Base-by-base conservation (phyloP, 257 asterid species). In the Nicotiana noctiflora region DNA sequence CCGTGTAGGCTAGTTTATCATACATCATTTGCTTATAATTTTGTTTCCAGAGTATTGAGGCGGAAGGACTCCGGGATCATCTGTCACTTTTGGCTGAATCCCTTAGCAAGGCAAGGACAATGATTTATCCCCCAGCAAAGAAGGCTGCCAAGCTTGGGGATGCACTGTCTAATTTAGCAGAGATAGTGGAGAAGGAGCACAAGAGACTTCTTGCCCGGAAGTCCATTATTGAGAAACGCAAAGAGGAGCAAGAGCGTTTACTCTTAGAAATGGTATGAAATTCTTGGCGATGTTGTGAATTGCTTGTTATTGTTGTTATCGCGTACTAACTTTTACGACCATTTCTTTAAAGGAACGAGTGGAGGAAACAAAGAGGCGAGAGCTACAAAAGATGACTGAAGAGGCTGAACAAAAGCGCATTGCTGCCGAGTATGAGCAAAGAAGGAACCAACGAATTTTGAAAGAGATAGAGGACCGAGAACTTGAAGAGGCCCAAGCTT, bases 171-270 rank as follows among this genome's bases (percentile, higher is more conserved):
- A 90, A 86, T 78, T 85, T 95, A 63, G 91, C 91, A 40, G 97
- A 89, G 82, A 84, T 88, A 27, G 97, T 95, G 75, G 97, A 93
- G 83, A 95, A 86, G 82, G 98, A 95, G 66, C 98, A 93, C 93
- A 93, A 79, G 82, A 89, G 96, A 78, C 97, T 95, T 84, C 98
- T 95, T 91, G 99, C 97, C 5, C 94, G 96, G 60, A 91, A 91
- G 84, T 89, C 92, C 44, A 85, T 93, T 75, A 93, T 93, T 56
- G 97, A 93, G 86, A 94, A 92, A 79, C 98, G 99, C 85, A 95
- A 95, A 90, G 99, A 95, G 88, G 98, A 95, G 70, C 99, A 95
- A 84, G 99, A 95, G 76, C 94, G 94, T 6, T 93, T 90, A 55
- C 96, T 95, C 80, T 83, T 95, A 80, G 98, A 93, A 86, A 92